phyloP scores from a whole-genome alignment of 2,329 filamentous ascomycete species.

The Fusarium odoratissimum region DNA sequence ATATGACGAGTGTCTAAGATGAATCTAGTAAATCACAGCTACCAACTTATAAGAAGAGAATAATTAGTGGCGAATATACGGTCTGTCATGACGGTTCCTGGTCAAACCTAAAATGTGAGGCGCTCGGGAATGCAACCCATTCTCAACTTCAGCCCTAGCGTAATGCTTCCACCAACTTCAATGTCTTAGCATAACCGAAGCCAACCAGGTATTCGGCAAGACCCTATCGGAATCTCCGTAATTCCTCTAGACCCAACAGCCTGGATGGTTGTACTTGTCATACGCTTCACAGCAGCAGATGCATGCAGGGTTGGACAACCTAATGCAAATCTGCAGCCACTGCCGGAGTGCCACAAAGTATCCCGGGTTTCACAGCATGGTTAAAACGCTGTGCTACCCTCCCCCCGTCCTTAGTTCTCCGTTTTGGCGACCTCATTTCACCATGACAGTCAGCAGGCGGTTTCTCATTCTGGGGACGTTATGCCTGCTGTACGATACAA shows the following conservation, averaged over 20 bases:
- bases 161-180: neutral
- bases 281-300: neutral
- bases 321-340: neutral
- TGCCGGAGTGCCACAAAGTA: neutral
- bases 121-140: neutral
- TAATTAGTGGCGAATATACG: accelerated
- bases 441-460: neutral
- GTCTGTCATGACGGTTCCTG: no score
- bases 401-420: neutral
- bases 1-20: no score
- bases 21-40: no score
- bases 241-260: neutral
- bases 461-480: neutral
- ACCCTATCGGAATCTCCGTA: no score
- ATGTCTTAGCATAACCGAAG: neutral
- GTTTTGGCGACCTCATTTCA: neutral
- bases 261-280: neutral
- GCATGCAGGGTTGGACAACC: neutral
- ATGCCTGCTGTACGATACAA: neutral
- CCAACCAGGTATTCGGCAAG: neutral
- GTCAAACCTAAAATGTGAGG: neutral
- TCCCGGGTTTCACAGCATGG: neutral
- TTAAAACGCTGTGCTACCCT: neutral
- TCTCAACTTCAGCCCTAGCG: neutral
- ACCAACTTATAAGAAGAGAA: no score